Conservation (phyloP, 1,284 basidiomycete genomes). For the Ustilago bromivora region DNA sequence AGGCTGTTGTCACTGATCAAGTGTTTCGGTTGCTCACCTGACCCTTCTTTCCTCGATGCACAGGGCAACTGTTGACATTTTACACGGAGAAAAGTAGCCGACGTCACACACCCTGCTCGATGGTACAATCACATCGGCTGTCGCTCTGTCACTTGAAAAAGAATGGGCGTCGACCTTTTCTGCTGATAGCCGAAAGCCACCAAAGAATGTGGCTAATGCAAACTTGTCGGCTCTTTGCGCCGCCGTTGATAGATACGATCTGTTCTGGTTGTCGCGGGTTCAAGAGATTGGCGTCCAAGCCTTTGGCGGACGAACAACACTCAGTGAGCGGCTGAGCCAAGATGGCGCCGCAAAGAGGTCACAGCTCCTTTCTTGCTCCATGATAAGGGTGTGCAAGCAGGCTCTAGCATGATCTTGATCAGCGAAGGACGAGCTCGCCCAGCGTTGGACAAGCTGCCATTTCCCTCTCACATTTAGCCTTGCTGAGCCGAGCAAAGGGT, state of each 20-base stretch:
- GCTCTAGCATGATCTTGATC: not conserved
- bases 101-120: not conserved
- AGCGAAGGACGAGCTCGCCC: not conserved
- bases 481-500: constrained; percentile 2
- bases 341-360: not conserved
- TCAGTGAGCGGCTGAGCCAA: not conserved
- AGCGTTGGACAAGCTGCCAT: not conserved
- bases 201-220: not conserved
- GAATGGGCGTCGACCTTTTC: not conserved
- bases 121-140: constrained; percentile 5
- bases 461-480: not conserved
- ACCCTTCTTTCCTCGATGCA: no score
- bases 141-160: not conserved
- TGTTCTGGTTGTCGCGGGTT: not conserved
- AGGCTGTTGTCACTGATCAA: constrained; percentile 4
- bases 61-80: not conserved
- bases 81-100: constrained; percentile 5
- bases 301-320: not conserved
- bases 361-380: not conserved
- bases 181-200: not conserved
- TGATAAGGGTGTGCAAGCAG: no score
- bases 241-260: not conserved
- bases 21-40: not conserved
- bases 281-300: not conserved
- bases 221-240: not conserved